Conservation (phyloP, 257 asterid genomes). For the Plantago elongata region DNA sequence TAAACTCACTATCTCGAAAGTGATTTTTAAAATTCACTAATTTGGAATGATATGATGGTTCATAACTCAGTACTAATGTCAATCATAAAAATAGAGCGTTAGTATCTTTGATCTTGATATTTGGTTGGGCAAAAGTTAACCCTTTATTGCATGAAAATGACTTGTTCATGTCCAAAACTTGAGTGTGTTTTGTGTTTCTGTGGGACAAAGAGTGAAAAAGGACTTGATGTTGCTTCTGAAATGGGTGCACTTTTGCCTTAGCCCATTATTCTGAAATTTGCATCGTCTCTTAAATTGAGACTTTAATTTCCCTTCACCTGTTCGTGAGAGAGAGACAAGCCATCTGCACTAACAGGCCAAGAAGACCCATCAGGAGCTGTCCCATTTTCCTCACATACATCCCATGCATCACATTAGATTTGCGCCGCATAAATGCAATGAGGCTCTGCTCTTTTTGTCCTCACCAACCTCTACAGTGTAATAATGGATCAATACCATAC, state of each 20-base stretch:
- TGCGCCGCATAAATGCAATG: not conserved
- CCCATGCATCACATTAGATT: slow-evolving; percentile 8
- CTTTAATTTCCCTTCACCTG: not conserved
- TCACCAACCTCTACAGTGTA: slow-evolving; percentile 15
- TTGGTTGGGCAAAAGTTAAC: not conserved
- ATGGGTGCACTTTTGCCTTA: not conserved
- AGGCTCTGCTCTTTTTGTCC: slow-evolving; percentile 8
- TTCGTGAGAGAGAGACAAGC: slow-evolving; percentile 17
- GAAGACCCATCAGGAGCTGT: slow-evolving; percentile 15
- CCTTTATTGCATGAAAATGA: not conserved
- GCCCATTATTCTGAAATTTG: slow-evolving; percentile 1
- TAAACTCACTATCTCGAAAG: no score
- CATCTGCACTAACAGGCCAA: slow-evolving; percentile 1
- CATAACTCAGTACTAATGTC: not conserved
- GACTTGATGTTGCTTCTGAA: not conserved
- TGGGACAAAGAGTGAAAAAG: slow-evolving; percentile 1
- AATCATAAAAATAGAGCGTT: not conserved
- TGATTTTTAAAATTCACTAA: not conserved
- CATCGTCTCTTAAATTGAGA: slow-evolving; percentile 5
- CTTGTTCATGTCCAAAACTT: slow-evolving; percentile 1
- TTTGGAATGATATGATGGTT: slow-evolving; percentile 9
- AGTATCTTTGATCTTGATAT: slow-evolving; percentile 10
- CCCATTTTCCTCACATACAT: slow-evolving; percentile 14
- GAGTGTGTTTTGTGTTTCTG: not conserved
- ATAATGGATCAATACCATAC: slow-evolving; percentile 19